These are phyloP conservation scores for Rhodosorus marinus DNA, from an alignment of 23 red algal species.

Conservation along the genomic window DNA sequence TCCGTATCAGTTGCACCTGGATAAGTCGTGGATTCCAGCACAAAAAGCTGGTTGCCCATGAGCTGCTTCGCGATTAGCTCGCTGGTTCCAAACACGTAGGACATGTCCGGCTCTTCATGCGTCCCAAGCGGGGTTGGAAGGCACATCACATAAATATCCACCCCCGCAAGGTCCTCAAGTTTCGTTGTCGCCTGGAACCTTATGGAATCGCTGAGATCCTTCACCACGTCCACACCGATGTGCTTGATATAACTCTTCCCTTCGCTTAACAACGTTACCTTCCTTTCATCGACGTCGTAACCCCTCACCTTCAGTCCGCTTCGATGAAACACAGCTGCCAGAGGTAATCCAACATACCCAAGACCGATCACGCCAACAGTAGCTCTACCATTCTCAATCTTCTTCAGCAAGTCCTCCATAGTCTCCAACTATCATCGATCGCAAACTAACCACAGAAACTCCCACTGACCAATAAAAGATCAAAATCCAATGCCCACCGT, in stretches of 20 bases:
- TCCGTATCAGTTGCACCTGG: conserved; percentile 59
- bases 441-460: no score
- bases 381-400: conserved; percentile 19
- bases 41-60: conserved; percentile 9
- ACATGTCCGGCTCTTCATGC: conserved; percentile 65
- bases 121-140: conserved; percentile 45
- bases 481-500: no score
- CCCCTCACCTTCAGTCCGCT: conserved; percentile 21
- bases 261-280: conserved; percentile 10
- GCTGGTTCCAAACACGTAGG: conserved; percentile 23
- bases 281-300: conserved; percentile 28
- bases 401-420: conserved; percentile 13
- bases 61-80: conserved; percentile 2
- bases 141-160: conserved; percentile 30
- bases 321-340: conserved; percentile 18
- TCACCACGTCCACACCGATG: conserved; percentile 14
- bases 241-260: conserved; percentile 41
- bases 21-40: conserved; percentile 65
- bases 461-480: no score
- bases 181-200: conserved; percentile 9
- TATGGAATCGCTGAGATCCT: conserved; percentile 4
- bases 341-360: conserved; percentile 65
- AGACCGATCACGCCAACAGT: conserved; percentile 53
- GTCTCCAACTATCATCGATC: no score
- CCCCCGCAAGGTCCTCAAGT: not conserved